These are phyloP conservation scores for Sporothrix phasma DNA, from an alignment of 2,329 filamentous ascomycete genomes.

Conservation along the genomic window DNA sequence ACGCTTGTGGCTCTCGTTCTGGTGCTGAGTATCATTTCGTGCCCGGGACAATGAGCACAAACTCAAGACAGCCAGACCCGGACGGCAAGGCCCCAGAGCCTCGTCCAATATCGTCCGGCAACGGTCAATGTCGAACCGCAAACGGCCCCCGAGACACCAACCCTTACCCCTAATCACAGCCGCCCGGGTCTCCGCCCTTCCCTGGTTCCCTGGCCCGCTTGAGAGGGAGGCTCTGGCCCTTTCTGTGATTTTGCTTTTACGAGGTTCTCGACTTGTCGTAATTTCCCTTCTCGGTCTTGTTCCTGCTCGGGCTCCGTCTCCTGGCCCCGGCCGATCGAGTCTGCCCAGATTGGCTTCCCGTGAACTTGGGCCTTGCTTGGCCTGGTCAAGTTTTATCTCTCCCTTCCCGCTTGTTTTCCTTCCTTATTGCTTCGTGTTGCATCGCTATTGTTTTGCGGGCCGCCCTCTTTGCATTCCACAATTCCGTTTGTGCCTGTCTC, in stretches of 20 bases:
- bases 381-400: no score
- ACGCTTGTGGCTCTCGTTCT: no score
- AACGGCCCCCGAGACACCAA: neutral
- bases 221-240: neutral
- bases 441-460: neutral
- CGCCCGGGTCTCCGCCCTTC: neutral
- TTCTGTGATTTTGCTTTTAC: neutral
- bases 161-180: neutral
- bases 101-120: neutral
- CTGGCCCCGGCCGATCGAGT: constrained; percentile 1
- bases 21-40: no score
- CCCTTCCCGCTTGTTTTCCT: no score
- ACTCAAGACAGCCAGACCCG: no score
- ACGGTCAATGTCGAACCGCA: neutral
- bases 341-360: constrained; percentile 2
- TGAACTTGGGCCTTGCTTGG: neutral
- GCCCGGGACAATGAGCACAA: no score
- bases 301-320: no score
- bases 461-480: neutral
- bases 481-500: no score
- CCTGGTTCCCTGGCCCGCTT: neutral
- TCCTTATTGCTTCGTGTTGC: neutral
- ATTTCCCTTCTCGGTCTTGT: no score
- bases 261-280: no score
- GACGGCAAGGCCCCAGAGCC: neutral